Percentiles rank a stretch among this genome's conserved stretches.
Conservation (phyloP, 1,284 basidiomycete species). For the Cerrena zonata region DNA sequence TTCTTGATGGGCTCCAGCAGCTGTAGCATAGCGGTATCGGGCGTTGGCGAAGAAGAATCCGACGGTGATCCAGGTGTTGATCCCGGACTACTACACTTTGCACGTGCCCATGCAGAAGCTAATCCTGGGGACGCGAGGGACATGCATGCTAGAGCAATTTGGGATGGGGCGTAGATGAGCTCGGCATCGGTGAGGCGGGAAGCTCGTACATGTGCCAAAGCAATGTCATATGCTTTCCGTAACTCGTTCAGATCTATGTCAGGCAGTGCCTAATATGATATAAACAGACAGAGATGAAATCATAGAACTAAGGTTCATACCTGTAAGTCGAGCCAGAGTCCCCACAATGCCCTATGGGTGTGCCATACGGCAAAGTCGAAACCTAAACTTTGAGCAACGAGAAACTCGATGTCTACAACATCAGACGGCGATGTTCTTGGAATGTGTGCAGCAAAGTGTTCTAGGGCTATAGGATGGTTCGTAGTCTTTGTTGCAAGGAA, state of each 20-base stretch:
- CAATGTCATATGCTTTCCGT: slow-evolving; percentile 50
- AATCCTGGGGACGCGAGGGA: slow-evolving; percentile 59
- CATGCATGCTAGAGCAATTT: slow-evolving; percentile 86
- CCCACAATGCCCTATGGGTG: slow-evolving; percentile 83
- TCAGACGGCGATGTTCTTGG: slow-evolving; percentile 75
- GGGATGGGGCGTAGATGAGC: slow-evolving; percentile 85
- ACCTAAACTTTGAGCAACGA: slow-evolving; percentile 85
- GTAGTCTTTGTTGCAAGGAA: slow-evolving; percentile 97
- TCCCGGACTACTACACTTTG: slow-evolving; percentile 38
- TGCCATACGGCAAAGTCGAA: slow-evolving; percentile 95
- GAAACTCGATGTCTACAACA: slow-evolving; percentile 89
- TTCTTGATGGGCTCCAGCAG: slow-evolving; percentile 51
- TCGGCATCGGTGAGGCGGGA: slow-evolving; percentile 88
- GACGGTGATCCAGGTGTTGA: slow-evolving; percentile 11
- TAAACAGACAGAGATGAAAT: slow-evolving; percentile 3
- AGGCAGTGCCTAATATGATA: slow-evolving; percentile 51
- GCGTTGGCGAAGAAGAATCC: slow-evolving; percentile 11
- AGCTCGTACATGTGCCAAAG: slow-evolving; percentile 57
- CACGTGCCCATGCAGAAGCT: slow-evolving; percentile 57
- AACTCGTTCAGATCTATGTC: slow-evolving; percentile 39
- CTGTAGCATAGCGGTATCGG: slow-evolving; percentile 19
- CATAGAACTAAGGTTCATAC: slow-evolving; percentile 34
- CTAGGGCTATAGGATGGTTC: slow-evolving; percentile 84
- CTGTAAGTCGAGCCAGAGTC: slow-evolving; percentile 87
- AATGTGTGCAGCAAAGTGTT: slow-evolving; percentile 76